Percentiles rank a stretch among this genome's conserved stretches.
phyloP scores from a whole-genome alignment of 2,329 filamentous ascomycete genomes.

The Cladobotryum protrusum region DNA sequence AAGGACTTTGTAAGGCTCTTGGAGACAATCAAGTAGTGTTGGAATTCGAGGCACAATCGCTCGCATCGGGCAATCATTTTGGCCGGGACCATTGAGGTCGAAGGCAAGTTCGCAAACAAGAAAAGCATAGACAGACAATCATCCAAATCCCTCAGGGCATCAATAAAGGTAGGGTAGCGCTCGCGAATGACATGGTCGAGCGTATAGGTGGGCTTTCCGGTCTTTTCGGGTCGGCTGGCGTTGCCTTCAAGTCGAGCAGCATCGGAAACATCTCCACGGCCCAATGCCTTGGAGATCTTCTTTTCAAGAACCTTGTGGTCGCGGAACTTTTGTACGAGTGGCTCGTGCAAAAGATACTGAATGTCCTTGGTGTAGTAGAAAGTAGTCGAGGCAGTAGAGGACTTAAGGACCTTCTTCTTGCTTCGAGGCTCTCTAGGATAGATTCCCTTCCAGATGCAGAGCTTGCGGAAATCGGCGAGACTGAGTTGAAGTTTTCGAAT shows the following conservation, averaged over 20 bases:
- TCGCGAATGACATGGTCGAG: slow-evolving; percentile 97
- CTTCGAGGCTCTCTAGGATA: slow-evolving; percentile 95
- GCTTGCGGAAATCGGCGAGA: slow-evolving; percentile 90
- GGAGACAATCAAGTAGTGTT: slow-evolving; percentile 93
- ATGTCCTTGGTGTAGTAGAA: slow-evolving; percentile 94
- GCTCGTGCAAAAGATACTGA: slow-evolving; percentile 95
- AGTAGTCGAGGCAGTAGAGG: slow-evolving; percentile 82
- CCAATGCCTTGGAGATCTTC: slow-evolving; percentile 91
- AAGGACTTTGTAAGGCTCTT: slow-evolving; percentile 93
- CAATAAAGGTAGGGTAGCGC: slow-evolving; percentile 93
- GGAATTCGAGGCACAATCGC: slow-evolving; percentile 87
- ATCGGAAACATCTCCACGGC: slow-evolving; percentile 84
- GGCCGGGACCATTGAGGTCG: slow-evolving; percentile 78
- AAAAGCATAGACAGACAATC: slow-evolving; percentile 96
- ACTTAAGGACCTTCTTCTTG: slow-evolving; percentile 94
- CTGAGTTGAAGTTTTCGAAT: slow-evolving; percentile 97
- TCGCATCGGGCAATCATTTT: slow-evolving; percentile 97
- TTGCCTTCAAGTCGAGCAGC: slow-evolving; percentile 81
- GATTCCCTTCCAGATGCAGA: slow-evolving; percentile 99
- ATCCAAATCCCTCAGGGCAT: slow-evolving; percentile 89
- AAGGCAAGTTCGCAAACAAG: slow-evolving; percentile 93
- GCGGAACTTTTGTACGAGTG: slow-evolving; percentile 86
- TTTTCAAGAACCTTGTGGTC: slow-evolving; percentile 96
- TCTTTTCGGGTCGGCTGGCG: slow-evolving; percentile 83
- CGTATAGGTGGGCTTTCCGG: slow-evolving; percentile 80